A percentile compares a stretch with the other conserved stretches of the same genome.
These are phyloP conservation scores for Collybiopsis luxurians DNA, from an alignment of 768 basidiomycete species.

Conservation along the genomic window DNA sequence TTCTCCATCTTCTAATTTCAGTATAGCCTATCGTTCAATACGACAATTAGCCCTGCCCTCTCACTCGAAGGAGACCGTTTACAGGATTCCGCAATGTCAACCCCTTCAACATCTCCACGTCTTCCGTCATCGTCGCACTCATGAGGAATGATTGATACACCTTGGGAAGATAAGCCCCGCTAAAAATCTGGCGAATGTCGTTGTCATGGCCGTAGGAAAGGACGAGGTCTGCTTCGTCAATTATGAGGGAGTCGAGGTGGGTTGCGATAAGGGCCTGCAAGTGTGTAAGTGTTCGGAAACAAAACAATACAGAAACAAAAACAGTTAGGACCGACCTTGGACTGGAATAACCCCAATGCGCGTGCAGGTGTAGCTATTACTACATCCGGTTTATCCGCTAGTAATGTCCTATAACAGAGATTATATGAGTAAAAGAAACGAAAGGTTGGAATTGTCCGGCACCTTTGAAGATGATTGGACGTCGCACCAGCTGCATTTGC, in stretches of 20 bases:
- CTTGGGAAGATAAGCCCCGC: slow-evolving; percentile 65
- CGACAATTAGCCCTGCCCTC: background rate
- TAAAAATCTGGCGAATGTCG: slow-evolving; percentile 36
- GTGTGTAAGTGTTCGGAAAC: background rate
- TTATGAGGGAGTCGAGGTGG: slow-evolving; percentile 80
- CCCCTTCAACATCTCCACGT: slow-evolving; percentile 89
- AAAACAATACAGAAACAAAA: background rate
- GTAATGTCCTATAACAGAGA: slow-evolving; percentile 23
- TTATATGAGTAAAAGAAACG: background rate
- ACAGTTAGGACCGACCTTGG: slow-evolving; percentile 65
- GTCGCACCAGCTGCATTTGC: slow-evolving; percentile 79
- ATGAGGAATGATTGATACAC: slow-evolving; percentile 92
- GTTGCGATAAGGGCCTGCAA: slow-evolving; percentile 59
- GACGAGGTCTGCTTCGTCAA: slow-evolving; percentile 97
- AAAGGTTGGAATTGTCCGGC: slow-evolving; percentile 13
- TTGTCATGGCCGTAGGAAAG: slow-evolving; percentile 84
- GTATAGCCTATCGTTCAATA: slow-evolving; percentile 58
- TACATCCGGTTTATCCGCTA: slow-evolving; percentile 73
- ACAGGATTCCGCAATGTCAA: slow-evolving; percentile 82
- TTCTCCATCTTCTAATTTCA: slow-evolving; percentile 86
- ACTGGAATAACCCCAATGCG: slow-evolving; percentile 62
- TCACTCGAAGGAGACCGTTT: background rate
- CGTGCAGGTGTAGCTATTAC: slow-evolving; percentile 79
- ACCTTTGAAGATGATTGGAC: slow-evolving; percentile 72
- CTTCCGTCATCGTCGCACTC: slow-evolving; percentile 97